phyloP scores from a whole-genome alignment of 345 rosid genomes.

The Punica granatum region DNA sequence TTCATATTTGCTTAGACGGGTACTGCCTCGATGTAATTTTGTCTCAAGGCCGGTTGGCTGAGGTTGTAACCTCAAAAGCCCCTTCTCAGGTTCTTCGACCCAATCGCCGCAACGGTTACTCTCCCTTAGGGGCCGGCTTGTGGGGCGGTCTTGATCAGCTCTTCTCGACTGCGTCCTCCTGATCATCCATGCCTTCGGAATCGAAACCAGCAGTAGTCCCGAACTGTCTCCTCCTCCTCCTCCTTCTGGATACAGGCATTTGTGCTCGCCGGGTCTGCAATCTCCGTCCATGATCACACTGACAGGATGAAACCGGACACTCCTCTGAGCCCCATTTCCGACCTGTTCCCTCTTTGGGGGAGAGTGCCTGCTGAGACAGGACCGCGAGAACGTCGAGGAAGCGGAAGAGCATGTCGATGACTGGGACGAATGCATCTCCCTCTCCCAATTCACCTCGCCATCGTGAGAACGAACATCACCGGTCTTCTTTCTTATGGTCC shows the following conservation, averaged over 20 bases:
- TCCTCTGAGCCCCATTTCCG: constrained; percentile 47
- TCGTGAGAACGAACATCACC: too few relatives aligned
- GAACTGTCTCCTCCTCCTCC: constrained; percentile 9
- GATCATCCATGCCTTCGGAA: constrained; percentile 35
- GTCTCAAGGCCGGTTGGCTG: neutral
- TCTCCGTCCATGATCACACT: constrained; percentile 56
- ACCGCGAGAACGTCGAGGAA: constrained; percentile 61
- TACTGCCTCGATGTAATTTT: neutral
- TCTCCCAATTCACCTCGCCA: constrained; percentile 11
- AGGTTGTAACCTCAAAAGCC: neutral
- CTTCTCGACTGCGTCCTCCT: constrained; percentile 35
- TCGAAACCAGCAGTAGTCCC: constrained; percentile 25
- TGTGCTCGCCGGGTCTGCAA: constrained; percentile 40
- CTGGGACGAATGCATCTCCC: constrained; percentile 32
- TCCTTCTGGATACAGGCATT: too few relatives aligned
- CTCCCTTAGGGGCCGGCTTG: constrained; percentile 5
- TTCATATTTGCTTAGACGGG: neutral
- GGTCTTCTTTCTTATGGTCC: constrained; percentile 19
- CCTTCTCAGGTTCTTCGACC: constrained; percentile 12
- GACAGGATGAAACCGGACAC: constrained; percentile 64
- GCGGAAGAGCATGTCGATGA: constrained; percentile 55
- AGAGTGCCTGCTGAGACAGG: constrained; percentile 56
- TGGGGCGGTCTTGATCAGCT: constrained; percentile 16
- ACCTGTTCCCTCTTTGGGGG: constrained; percentile 44
- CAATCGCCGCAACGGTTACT: constrained; percentile 10